Evolutionary conservation across 2,329 filamentous ascomycete genomes (phyloP).

Genomic region (Exophiala aquamarina): DNA sequence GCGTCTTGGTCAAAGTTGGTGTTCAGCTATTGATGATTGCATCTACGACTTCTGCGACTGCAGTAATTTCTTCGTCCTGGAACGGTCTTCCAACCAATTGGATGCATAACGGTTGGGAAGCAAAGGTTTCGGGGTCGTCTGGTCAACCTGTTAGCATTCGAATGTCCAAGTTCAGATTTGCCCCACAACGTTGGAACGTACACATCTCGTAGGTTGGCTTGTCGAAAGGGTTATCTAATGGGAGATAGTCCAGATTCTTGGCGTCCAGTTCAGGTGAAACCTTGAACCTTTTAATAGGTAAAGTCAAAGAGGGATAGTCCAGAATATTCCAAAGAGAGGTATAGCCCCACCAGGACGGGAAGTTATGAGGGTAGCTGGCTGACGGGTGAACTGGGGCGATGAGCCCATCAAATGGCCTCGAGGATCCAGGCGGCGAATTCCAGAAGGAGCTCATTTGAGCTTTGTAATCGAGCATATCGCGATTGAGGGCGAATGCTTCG

Average conservation of each 20-base stretch:
- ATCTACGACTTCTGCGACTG: slow-evolving; percentile 1
- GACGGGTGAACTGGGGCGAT: slow-evolving; percentile 6
- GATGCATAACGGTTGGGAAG: slow-evolving; percentile 50
- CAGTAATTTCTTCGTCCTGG: slow-evolving; percentile 53
- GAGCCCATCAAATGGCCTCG: slow-evolving; percentile 21
- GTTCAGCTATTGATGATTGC: slow-evolving; percentile 10
- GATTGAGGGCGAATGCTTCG: no score
- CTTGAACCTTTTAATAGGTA: slow-evolving; percentile 45
- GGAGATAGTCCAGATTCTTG: slow-evolving; percentile 14
- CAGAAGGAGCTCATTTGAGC: slow-evolving; percentile 47
- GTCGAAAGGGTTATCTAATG: slow-evolving; percentile 36
- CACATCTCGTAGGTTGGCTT: slow-evolving; percentile 44
- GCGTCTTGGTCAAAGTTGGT: no score
- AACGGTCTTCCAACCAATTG: slow-evolving; percentile 54
- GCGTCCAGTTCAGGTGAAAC: slow-evolving; percentile 43
- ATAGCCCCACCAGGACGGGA: slow-evolving; percentile 62
- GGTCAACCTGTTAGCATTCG: not conserved
- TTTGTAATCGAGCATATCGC: slow-evolving; percentile 13
- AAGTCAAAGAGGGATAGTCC: slow-evolving; percentile 63
- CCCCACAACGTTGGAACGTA: slow-evolving; percentile 24
- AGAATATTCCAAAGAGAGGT: slow-evolving; percentile 67
- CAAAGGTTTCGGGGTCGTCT: slow-evolving; percentile 45
- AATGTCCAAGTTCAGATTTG: no score
- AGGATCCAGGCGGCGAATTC: no score
- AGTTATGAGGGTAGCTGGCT: slow-evolving; percentile 46